Evolutionary conservation across 352 stramenopile genomes (phyloP).

Genomic region (Pythium periplocum): DNA sequence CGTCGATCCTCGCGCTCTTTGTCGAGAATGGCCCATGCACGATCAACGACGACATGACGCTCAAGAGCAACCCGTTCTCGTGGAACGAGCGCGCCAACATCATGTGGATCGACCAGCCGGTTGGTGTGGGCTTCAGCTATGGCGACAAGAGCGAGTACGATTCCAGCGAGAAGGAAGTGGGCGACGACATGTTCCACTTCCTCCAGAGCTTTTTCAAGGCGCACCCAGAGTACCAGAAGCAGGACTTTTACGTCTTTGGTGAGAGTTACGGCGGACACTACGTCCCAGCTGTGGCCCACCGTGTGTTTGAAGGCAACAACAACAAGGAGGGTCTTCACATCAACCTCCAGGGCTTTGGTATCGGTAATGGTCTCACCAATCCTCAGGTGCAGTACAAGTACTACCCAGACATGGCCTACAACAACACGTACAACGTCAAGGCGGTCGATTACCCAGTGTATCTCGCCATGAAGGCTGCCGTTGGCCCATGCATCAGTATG

Average conservation of each 20-base stretch:
- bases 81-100: slow-evolving; percentile 95
- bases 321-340: slow-evolving; percentile 61
- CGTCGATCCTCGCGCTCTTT: slow-evolving; percentile 90
- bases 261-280: slow-evolving; percentile 95
- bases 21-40: slow-evolving; percentile 95
- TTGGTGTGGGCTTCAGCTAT: slow-evolving; percentile 93
- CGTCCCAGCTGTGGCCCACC: slow-evolving; percentile 76
- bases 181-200: slow-evolving; percentile 95
- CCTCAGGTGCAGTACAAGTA: slow-evolving; percentile 88
- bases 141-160: slow-evolving; percentile 85
- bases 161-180: slow-evolving; percentile 90
- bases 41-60: slow-evolving; percentile 88
- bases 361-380: slow-evolving; percentile 96
- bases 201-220: slow-evolving; percentile 91
- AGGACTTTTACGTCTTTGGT: slow-evolving; percentile 92
- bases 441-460: slow-evolving; percentile 58
- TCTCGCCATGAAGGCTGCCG: slow-evolving; percentile 56
- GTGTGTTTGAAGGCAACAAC: slow-evolving; percentile 75
- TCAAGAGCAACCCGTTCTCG: slow-evolving; percentile 84
- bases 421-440: slow-evolving; percentile 85
- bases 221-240: slow-evolving; percentile 87
- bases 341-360: slow-evolving; percentile 90
- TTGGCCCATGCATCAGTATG: slow-evolving; percentile 57
- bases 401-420: slow-evolving; percentile 87
- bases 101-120: slow-evolving; percentile 96